phyloP scores from a whole-genome alignment of 2,329 filamentous ascomycete genomes.

The Alternaria solani region DNA sequence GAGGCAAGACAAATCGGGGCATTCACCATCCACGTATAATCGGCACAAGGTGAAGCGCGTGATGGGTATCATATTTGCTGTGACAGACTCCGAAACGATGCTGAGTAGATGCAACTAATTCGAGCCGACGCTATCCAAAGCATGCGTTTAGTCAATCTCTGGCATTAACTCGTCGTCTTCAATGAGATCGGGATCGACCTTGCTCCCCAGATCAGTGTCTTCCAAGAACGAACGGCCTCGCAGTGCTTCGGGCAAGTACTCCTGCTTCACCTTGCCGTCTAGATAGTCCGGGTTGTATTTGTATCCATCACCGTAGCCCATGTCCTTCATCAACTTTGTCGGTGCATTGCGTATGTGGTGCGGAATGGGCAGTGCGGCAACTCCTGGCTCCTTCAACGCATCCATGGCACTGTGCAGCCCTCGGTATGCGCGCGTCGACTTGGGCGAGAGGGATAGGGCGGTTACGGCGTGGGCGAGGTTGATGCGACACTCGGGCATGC shows the following conservation, averaged over 20 bases:
- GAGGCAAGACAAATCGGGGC: rapidly evolving
- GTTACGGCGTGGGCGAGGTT: conserved; percentile 87
- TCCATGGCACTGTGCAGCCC: conserved; percentile 81
- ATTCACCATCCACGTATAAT: not conserved
- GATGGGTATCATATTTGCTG: conserved; percentile 15
- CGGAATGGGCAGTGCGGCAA: conserved; percentile 82
- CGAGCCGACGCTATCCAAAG: not conserved
- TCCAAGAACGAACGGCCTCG: conserved; percentile 78
- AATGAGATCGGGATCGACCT: conserved; percentile 66
- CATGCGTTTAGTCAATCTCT: conserved; percentile 26
- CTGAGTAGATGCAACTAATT: not conserved
- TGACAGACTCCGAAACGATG: not conserved
- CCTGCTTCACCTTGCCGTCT: conserved; percentile 82
- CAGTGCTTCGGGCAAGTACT: conserved; percentile 85
- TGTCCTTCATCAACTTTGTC: conserved; percentile 88
- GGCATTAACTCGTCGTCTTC: conserved; percentile 39
- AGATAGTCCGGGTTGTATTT: conserved; percentile 95
- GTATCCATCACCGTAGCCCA: conserved; percentile 90
- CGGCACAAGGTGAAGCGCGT: not conserved
- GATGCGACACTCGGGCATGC: conserved; percentile 93
- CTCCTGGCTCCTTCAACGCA: conserved; percentile 81
- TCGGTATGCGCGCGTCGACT: conserved; percentile 87
- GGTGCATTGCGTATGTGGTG: conserved; percentile 91
- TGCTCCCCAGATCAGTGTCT: conserved; percentile 78
- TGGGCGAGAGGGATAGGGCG: conserved; percentile 80